phyloP scores from a whole-genome alignment of 2,329 filamentous ascomycete genomes.

The Scorias spongiosa region DNA sequence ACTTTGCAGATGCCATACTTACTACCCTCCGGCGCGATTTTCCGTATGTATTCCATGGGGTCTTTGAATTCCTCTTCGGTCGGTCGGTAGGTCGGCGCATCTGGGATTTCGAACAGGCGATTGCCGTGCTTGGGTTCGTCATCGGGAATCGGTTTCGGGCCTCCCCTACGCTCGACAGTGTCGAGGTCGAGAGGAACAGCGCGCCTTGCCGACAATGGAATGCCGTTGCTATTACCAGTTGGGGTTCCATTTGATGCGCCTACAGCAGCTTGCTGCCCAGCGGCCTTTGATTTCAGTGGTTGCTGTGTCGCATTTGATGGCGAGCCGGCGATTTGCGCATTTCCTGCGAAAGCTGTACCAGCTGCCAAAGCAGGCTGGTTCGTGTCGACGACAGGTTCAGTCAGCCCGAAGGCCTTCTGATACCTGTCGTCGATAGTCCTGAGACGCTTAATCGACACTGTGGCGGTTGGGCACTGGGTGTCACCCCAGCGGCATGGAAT shows the following conservation, averaged over 20 bases:
- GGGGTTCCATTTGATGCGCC: constrained; percentile 22
- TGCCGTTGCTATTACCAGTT: constrained; percentile 25
- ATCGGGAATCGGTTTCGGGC: constrained; percentile 53
- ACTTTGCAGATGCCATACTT: constrained; percentile 92
- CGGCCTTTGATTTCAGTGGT: constrained; percentile 8
- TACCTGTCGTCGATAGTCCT: constrained; percentile 1
- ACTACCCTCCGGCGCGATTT: constrained; percentile 71
- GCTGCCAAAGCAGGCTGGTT: constrained; percentile 1
- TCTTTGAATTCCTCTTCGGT: constrained; percentile 92
- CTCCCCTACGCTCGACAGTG: constrained; percentile 82
- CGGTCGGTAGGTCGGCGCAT: constrained; percentile 80
- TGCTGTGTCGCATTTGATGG: constrained; percentile 2
- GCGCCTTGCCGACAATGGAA: constrained; percentile 49
- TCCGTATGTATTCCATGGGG: constrained; percentile 83
- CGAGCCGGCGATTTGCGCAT: background rate
- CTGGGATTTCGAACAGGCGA: constrained; percentile 69
- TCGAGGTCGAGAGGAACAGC: constrained; percentile 63
- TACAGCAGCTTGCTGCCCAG: constrained; percentile 9
- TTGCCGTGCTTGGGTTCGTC: constrained; percentile 57
- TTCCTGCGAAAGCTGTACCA: background rate
- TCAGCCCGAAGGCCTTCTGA: constrained; percentile 2
- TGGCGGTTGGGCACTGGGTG: background rate
- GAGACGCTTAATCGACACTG: background rate
- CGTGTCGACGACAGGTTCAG: constrained; percentile 2
- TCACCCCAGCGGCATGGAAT: background rate